Evolutionary conservation across 176 grass and related monocot species (phyloP).

Genomic region (Juncus inflexus): DNA sequence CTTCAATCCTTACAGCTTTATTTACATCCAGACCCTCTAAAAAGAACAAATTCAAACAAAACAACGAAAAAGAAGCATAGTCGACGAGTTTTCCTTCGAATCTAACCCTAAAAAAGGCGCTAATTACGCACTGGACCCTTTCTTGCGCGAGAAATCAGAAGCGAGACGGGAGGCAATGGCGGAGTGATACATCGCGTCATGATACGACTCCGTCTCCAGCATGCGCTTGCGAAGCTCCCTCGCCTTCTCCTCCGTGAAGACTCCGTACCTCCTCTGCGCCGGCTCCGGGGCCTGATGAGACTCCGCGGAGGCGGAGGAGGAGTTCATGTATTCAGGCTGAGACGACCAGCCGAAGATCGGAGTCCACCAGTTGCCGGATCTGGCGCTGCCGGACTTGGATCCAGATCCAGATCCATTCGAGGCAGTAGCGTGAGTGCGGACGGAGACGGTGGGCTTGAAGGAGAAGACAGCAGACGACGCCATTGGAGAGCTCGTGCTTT

Average conservation of each 20-base stretch:
- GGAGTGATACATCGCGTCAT: conserved; percentile 97
- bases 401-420: conserved; percentile 18
- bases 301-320: neutral
- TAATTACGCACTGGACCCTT: conserved; percentile 4
- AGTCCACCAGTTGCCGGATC: conserved; percentile 69
- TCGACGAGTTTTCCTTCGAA: conserved; percentile 8
- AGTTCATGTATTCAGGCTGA: conserved; percentile 81
- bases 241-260: conserved; percentile 95
- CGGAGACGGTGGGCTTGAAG: conserved; percentile 2
- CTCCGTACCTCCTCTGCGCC: conserved; percentile 35
- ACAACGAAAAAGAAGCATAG: conserved; percentile 5
- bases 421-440: conserved; percentile 12
- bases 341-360: conserved; percentile 82
- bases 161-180: conserved; percentile 97
- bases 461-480: conserved; percentile 28
- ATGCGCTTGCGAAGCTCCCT: conserved; percentile 65
- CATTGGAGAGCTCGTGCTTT: conserved; percentile 7
- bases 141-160: conserved; percentile 36
- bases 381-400: neutral
- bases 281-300: neutral
- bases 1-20: conserved; percentile 12
- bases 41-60: conserved; percentile 4
- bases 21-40: conserved; percentile 17
- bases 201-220: conserved; percentile 76
- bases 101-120: neutral